Evolutionary conservation across 805 yeast genomes (phyloP), one percentile per base, ranked within the genome.

Genomic region (Yamadazyma tumulicola): DNA sequence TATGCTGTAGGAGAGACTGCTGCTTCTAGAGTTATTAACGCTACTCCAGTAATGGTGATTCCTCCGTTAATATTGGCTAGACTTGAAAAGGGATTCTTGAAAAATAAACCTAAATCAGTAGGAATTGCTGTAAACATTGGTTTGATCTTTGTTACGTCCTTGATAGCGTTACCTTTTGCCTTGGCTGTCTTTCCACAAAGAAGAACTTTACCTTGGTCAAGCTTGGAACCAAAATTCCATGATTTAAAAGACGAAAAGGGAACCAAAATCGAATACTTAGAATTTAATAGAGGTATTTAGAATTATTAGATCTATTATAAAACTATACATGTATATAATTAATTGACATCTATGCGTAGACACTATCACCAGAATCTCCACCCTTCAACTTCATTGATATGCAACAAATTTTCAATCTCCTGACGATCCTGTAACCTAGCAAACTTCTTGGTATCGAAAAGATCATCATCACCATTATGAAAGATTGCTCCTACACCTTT

Each of bases 1-100:
- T 72, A 80, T 42, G 99, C 99, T 0, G 98, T 93, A 29, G 96
- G 95, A 16, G 97, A 93, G 61, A 93, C 99, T 8, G 97, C 97
- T 3, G 79, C 89, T 20, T 85, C 95, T 28, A 72, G 99, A 55
- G 96, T 93, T 29, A 84, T 91, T 48, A 93, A 88, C 51, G 97
- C 97, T 12, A 85, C 98, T 0, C 99, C 99, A 13, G 75, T 93
- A 49, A 93, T 93, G 99, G 98, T 85, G 14, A 59, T 93, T 5
- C 98, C 99, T 1, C 97, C 99, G 2, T 71, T 93, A 49, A 53
- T 86, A 18, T 71, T 93, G 27, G 87, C 88, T 29, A 76, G 71
- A 55, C 67, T 93, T 45, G 97, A 93, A 63, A 75, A 73, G 45
- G 71, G 63, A 6, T 53, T 81, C 12, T 68, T 89, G 43, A 79